Conservation (phyloP, 345 rosid species). For the Pistacia integerrima region DNA sequence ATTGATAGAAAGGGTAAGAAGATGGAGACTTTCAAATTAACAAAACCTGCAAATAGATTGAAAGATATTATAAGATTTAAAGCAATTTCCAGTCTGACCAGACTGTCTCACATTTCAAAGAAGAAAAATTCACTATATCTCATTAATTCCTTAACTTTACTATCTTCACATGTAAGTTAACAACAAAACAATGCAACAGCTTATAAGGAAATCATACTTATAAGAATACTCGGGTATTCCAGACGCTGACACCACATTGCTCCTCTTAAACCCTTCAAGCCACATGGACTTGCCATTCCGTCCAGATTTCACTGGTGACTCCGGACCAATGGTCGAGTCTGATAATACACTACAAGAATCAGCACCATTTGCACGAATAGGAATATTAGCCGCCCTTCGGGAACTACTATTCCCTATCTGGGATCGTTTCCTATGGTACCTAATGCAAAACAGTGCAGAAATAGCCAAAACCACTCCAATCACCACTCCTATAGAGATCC, state of each 20-base stretch:
- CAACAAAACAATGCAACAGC: conserved; percentile 11
- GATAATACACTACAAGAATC: conserved; percentile 74
- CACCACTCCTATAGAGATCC: conserved; percentile 89
- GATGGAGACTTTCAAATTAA: background rate
- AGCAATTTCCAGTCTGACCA: background rate
- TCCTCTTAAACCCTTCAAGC: conserved; percentile 79
- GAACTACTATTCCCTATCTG: conserved; percentile 94
- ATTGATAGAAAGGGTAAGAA: background rate
- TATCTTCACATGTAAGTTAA: background rate
- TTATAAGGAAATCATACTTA: conserved; percentile 54
- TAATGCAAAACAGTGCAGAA: conserved; percentile 53
- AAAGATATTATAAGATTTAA: background rate
- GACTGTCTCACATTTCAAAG: background rate
- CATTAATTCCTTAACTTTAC: background rate
- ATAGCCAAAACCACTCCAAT: conserved; percentile 85
- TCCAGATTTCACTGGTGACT: conserved; percentile 80
- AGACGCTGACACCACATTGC: conserved; percentile 61
- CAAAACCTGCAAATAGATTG: background rate
- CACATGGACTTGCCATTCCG: conserved; percentile 64
- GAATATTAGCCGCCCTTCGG: conserved; percentile 68
- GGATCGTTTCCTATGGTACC: conserved; percentile 73
- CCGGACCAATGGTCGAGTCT: conserved; percentile 82
- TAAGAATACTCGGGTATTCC: conserved; percentile 94
- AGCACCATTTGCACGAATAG: conserved; percentile 79
- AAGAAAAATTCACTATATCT: background rate